These are phyloP conservation scores for Naganishia vaughanmartiniae DNA, from an alignment of 768 basidiomycete species.

Conservation along the genomic window DNA sequence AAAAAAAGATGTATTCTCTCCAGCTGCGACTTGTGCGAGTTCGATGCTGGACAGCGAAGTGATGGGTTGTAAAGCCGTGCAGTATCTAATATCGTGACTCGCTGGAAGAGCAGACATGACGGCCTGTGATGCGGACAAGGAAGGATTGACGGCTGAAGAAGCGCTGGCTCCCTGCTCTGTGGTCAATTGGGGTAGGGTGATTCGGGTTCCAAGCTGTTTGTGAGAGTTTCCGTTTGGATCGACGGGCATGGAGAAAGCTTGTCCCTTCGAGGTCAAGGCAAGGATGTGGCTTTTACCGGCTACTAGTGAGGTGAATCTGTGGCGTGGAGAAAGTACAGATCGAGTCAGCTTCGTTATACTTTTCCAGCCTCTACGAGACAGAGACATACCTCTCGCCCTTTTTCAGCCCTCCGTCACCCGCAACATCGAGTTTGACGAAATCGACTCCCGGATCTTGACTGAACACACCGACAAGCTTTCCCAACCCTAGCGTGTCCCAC, in stretches of 20 bases:
- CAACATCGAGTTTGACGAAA: constrained; percentile 61
- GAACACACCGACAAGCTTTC: constrained; percentile 54
- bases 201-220: constrained; percentile 78
- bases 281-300: constrained; percentile 62
- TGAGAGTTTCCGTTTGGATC: constrained; percentile 71
- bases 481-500: constrained; percentile 62
- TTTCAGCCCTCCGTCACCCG: constrained; percentile 55
- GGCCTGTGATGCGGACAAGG: constrained; percentile 57
- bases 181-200: constrained; percentile 57
- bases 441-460: constrained; percentile 61
- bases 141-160: background rate
- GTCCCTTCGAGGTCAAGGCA: constrained; percentile 59
- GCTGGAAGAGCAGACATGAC: constrained; percentile 55
- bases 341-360: background rate
- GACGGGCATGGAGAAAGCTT: constrained; percentile 74
- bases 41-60: constrained; percentile 66
- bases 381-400: constrained; percentile 66
- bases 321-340: background rate
- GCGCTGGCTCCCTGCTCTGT: constrained; percentile 32
- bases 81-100: constrained; percentile 62
- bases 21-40: constrained; percentile 69
- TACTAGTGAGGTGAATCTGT: constrained; percentile 69
- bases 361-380: background rate
- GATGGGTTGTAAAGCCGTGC: constrained; percentile 70
- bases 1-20: constrained; percentile 69